Evolutionary conservation across 331 rosid species (phyloP), one percentile per base, ranked within the genome.

Genomic region (Prunus yedoensis): DNA sequence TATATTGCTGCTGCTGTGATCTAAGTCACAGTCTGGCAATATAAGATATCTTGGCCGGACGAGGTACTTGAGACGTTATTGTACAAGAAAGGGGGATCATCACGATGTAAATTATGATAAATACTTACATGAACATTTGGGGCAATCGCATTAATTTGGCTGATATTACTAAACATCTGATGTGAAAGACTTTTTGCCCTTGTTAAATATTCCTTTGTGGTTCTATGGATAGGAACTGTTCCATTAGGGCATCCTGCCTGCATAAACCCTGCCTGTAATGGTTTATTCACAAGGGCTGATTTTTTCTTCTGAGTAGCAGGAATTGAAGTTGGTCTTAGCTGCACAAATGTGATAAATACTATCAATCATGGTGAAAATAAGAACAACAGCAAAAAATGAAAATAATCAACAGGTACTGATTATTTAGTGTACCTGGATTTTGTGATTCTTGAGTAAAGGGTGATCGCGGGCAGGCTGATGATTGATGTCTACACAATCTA

Each of bases 401-500:
- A 56, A 20, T 20, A 56, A n/a, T 56, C 3, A 2, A 10, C 20
- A 23, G 61, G 56, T 51, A 51, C 56, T 51, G 8, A 56, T n/a
- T n/a, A n/a, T 8, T 56, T 20, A 20, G 61, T 43, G 17, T 50
- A 77, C 76, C 76, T 78, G 81, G 28, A 78, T 49, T 61, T 70
- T 78, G 65, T 78, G 81, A 50, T 49, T 59, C 68, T 78, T 70
- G 8, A 70, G 57, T 50, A 35, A 61, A 28, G 81, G 76, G n/a
- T 61, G 71, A 61, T 61, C 66, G 4, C 70, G 71, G 41, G 77
- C 18, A 14, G 81, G 81, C 30, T 78, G 81, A 11, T 32, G 38
- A 18, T 77, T n/a, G 63, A 77, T 70, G 63, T 77, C 81, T 14
- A 21, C 12, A 16, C 81, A 78, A 63, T 70, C 77, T 45, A 77